Base-by-base conservation (phyloP, 2,329 filamentous ascomycete genomes). In the Helminthosporium solani region DNA sequence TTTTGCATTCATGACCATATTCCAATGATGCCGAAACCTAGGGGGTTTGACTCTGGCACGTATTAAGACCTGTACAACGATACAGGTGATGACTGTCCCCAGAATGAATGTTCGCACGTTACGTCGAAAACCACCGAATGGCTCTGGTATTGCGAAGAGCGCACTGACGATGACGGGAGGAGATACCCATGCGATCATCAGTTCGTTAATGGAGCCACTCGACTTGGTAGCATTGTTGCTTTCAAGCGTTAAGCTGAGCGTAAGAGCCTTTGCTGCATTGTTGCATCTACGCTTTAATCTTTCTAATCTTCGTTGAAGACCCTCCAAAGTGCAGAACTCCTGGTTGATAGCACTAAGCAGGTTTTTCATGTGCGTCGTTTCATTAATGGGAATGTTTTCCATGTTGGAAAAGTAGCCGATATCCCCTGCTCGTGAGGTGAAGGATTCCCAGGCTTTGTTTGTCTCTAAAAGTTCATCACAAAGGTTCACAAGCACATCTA, bases 141-240 rank as follows among this genome's bases (percentile, higher is more conserved):
- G n/a, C n/a, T n/a, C n/a, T n/a, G 35, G 35, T 18, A 38, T 38
- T 16, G 35, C 35, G 35, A 38, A 38, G n/a, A 38, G 23, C 2
- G 35, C 21, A 3, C 15, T 20, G 11, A 38, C 35, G 19, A 38
- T 23, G 14, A 19, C 35, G 5, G 23, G 3, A 20, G 35, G 35
- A 2, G 35, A 38, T 8, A 38, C 35, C 7, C 6, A 8, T 12
- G 15, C 6, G 18, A 38, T 11, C 35, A 38, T 38, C 11, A 38
- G 15, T 19, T 35, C n/a, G n/a, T n/a, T n/a, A n/a, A n/a, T n/a
- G n/a, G 15, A 35, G 11, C 33, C 15, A 19, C 9, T 35, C 33
- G 19, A 3, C 15, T 35, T 35, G 14, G 33, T 15, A 18, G 9
- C 15, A 4, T 35, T 18, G 15, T 35, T 35, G 33, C 33, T 35